Base-by-base conservation (phyloP, 148 eudicot genomes). In the Rhododendron kiyosumense region DNA sequence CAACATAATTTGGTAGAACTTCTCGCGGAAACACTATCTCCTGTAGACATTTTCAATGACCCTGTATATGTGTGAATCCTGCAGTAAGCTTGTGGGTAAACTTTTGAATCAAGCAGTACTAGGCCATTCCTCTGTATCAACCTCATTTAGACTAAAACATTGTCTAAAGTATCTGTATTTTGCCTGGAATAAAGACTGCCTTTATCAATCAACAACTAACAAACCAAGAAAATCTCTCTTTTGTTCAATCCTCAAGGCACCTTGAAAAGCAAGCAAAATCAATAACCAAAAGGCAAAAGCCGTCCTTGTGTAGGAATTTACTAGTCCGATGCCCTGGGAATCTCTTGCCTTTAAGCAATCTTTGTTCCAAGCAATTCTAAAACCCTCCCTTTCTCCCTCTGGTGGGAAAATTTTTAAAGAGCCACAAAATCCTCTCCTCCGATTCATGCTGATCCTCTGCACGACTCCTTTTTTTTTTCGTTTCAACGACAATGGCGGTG, bases 341-440 rank as follows among this genome's bases (percentile, higher is more conserved):
- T 94, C 90, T 90, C 93, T 90, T 84, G 34, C 87, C 86, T 93
- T 92, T 93, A 97, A 97, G 99, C 93, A 97, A 97, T 98, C 99
- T 97, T 92, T 95, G 91, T 88, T 91, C 86, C 94, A 97, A 97
- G 98, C 93, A 86, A 96, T 95, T 91, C 96, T 90, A 88, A 84
- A 85, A 86, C 49, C 28, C 86, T 71, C 49, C 5, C 59, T 46
- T 54, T 17, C 34, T 51, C 34, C 46, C 84, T 84, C 49, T 17
- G 54, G 45, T 8, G 14, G 18, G 67, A 4, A 18, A 17, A 14
- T 18, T 49, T 52, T 93, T 36, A 36, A 36, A 51, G 24, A 71
- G 8, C 83, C 79, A n/a, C 81, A 3, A 49, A 57, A 49, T 17
- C 43, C 69, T 81, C 81, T 41, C 57, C 80, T 18, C 43, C 61